Conservation (phyloP, 2,329 filamentous ascomycete genomes). For the Fusarium multiceps region DNA sequence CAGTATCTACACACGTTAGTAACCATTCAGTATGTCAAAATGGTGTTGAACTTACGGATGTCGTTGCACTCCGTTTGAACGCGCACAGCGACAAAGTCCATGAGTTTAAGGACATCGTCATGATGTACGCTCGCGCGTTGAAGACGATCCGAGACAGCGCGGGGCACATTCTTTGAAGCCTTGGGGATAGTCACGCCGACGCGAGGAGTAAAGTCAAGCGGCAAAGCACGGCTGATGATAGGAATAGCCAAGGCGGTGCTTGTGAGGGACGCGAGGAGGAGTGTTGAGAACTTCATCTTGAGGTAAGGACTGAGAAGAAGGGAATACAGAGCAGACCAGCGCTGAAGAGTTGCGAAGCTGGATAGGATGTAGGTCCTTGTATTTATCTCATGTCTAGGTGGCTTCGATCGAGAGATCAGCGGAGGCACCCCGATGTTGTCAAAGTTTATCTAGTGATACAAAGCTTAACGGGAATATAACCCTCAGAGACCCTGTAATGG, state of each 20-base stretch:
- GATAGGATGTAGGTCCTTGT: constrained; percentile 2
- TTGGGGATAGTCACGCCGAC: background rate
- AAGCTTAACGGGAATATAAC: background rate
- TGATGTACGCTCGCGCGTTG: background rate
- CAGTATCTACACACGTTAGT: background rate
- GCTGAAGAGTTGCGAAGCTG: background rate
- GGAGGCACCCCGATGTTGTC: background rate
- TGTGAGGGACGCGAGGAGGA: constrained; percentile 3
- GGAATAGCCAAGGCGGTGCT: background rate
- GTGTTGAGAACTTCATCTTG: constrained; percentile 22
- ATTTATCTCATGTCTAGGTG: background rate
- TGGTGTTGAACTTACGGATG: background rate
- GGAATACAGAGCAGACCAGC: background rate
- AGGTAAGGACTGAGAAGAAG: background rate
- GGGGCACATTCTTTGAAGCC: background rate
- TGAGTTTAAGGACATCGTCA: background rate
- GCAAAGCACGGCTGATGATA: background rate
- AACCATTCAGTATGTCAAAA: no score
- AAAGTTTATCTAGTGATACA: background rate
- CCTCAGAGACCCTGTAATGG: background rate
- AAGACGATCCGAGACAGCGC: background rate
- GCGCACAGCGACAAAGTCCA: background rate
- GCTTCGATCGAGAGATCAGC: background rate
- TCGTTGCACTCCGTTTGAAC: background rate
- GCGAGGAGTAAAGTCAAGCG: background rate